Base-by-base conservation (phyloP, 805 yeast species). In the Metschnikowia sp. region DNA sequence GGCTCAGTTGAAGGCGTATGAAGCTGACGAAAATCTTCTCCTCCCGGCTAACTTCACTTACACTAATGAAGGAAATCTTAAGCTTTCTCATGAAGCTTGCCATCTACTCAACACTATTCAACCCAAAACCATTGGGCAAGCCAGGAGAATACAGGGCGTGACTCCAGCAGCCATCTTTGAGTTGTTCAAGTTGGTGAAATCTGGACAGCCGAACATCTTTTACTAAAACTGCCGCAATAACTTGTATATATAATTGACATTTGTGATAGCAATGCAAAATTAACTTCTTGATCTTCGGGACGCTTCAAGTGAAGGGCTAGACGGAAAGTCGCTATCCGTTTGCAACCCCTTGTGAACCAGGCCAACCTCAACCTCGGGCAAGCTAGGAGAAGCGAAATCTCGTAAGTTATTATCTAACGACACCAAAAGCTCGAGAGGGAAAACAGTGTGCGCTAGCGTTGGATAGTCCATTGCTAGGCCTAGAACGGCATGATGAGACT, bases 101-200 rank as follows among this genome's bases (percentile, higher is more conserved):
- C 73, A 71, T 13, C 67, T 86, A 10, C 70, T 94, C 45, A 87
- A 88, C 57, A 74, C 76, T 10, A 82, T 88, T 12, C 84, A 87
- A 51, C 99, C 99, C 0, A 80, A 81, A 45, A 94, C 97, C 0
- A 81, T 94, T 39, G 98, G 98, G 0, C 98, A 94, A 63, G 98
- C 98, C 0, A 77, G 96, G 62, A 75, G 98, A 56, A 86, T 92
- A 10, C 96, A 94, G 59, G 98, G 99, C 0, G 83, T 94, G 2
- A 92, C 98, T 0, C 96, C 98, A 0, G 92, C 97, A 0, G 94
- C 97, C 0, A 72, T 88, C 13, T 86, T 89, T 53, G 95, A 88
- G 60, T 72, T 91, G 40, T 87, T 83, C 60, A 74, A 83, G 51
- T 62, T 85, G 46, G 75, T 75, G 7, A 69, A 64, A 45, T 61